These are phyloP conservation scores for Nicotiana obtusifolia DNA, from an alignment of 257 asterid genomes.

Conservation along the genomic window DNA sequence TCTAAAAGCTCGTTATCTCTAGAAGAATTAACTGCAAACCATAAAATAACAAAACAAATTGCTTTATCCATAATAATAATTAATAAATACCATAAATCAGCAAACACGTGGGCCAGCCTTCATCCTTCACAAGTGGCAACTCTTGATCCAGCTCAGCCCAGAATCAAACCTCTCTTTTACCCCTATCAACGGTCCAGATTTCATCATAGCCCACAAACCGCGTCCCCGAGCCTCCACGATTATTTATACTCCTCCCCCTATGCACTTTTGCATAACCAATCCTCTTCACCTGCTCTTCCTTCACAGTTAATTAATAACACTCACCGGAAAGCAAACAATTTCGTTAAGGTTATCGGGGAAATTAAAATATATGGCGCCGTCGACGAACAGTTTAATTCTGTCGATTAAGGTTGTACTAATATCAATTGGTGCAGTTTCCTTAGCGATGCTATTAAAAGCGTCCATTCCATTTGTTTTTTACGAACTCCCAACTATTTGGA, in stretches of 20 bases:
- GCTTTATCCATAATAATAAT: no score
- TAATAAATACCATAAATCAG: neutral
- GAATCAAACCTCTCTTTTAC: neutral
- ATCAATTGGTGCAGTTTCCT: constrained; percentile 44
- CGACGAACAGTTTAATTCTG: constrained; percentile 25
- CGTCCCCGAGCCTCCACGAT: constrained; percentile 25
- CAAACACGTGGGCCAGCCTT: constrained; percentile 2
- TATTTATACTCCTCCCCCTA: constrained; percentile 7
- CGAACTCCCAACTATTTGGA: constrained; percentile 46
- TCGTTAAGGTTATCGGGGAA: neutral
- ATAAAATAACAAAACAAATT: no score
- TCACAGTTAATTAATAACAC: neutral
- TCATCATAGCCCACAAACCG: constrained; percentile 29
- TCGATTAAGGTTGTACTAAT: constrained; percentile 44
- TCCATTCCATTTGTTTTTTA: constrained; percentile 33
- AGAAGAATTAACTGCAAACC: neutral
- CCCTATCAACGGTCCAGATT: constrained; percentile 34
- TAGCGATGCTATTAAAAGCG: constrained; percentile 31
- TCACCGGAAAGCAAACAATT: neutral
- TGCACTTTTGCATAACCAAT: constrained; percentile 10
- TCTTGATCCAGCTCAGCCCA: neutral
- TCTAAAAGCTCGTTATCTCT: neutral
- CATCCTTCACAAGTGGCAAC: neutral
- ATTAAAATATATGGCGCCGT: constrained; percentile 13
- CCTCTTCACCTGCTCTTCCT: constrained; percentile 8